phyloP scores from a whole-genome alignment of 352 stramenopile species.

The Globisporangium perplexum region DNA sequence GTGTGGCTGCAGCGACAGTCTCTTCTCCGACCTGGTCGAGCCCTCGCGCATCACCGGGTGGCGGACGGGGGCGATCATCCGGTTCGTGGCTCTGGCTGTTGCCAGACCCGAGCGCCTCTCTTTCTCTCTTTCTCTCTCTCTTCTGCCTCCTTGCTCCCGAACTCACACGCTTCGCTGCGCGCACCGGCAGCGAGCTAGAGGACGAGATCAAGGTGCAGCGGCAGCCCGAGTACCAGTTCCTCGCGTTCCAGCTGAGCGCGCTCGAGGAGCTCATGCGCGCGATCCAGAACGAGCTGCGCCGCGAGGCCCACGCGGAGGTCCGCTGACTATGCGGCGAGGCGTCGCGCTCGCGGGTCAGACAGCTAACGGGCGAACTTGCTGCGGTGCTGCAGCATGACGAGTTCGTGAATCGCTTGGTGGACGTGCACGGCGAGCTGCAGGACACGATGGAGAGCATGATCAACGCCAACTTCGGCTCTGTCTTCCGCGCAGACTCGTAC shows the following conservation, averaged over 20 bases:
- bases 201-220: conserved; percentile 73
- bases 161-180: not conserved
- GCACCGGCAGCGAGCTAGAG: conserved; percentile 65
- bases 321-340: not conserved
- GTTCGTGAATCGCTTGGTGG: conserved; percentile 56
- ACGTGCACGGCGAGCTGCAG: conserved; percentile 56
- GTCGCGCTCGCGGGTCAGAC: no score
- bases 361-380: no score
- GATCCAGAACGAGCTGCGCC: conserved; percentile 50
- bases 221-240: conserved; percentile 49
- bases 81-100: conserved; percentile 27
- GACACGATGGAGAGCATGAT: conserved; percentile 72
- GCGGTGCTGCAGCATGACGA: conserved; percentile 37
- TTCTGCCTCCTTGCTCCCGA: no score
- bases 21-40: conserved; percentile 94
- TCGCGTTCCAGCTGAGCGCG: conserved; percentile 59
- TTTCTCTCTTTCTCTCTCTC: no score
- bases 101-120: no score
- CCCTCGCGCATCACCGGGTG: conserved; percentile 91
- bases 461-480: conserved; percentile 85
- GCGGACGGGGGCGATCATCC: conserved; percentile 91
- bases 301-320: conserved; percentile 30
- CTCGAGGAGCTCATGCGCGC: conserved; percentile 63
- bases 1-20: conserved; percentile 60
- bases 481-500: conserved; percentile 81